Evolutionary conservation across 1,139 yeast genomes (phyloP), one percentile per base, ranked within the genome.

Genomic region (Kluyveromyces sp.): DNA sequence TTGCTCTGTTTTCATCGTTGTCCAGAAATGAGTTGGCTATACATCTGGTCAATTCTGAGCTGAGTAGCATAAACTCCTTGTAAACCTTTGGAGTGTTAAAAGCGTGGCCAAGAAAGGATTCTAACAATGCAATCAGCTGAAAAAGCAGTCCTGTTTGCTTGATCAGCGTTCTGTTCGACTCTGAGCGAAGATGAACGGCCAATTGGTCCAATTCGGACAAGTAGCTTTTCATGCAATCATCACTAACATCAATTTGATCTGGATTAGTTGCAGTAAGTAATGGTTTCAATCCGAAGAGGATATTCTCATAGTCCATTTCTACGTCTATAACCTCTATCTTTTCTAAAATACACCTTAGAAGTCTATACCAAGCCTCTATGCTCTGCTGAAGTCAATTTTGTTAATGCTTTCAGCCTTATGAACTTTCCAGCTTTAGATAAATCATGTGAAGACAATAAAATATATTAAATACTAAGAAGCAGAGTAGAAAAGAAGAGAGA

Each of bases 221-320:
- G 39, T 50, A 54, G 38, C 52, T 47, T 20, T 42, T 40, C 3
- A 52, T 34, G 38, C 45, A 47, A 12, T 44, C 52, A 3, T 46
- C 50, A 15, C 56, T 48, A 1, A 54, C 22, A 1, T 54, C 52
- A 2, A 58, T 37, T 22, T 51, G 49, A 3, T 40, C 43, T 4
- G 52, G 29, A 2, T 48, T 39, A 1, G 40, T 38, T 3, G 55
- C 54, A 36, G 52, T 49, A 4, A 61, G 25, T 3, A 63, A 36
- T 1, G 65, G 64, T 40, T 59, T 54, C 32, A 63, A 48, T 2
- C 55, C 60, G 45, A 55, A 58, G 12, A 60, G 38, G 16, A 63
- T 48, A 13, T 46, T 44, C 39, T 61, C 64, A 50, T 55, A 61
- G 40, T 61, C 64, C 66, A 63, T 62, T 15, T n/a, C n/a, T n/a